A percentile compares a stretch with the other conserved stretches of the same genome.
Conservation (phyloP, 805 yeast genomes). For the Cyberlindnera maritima region DNA sequence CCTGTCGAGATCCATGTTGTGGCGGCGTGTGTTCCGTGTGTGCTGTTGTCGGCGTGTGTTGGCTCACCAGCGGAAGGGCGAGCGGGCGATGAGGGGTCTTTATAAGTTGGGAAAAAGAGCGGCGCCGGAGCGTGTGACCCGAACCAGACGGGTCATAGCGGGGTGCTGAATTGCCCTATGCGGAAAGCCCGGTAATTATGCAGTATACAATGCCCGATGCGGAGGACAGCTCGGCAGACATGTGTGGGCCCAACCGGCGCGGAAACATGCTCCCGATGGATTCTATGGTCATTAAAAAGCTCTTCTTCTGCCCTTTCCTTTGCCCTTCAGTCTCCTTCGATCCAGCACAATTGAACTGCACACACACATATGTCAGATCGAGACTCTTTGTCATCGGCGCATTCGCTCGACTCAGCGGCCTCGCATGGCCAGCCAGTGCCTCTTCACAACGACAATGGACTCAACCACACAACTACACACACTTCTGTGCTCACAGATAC, state of each 20-base stretch:
- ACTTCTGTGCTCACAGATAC: slow-evolving; percentile 3
- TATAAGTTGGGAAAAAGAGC: neutral
- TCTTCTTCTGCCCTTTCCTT: too few species aligned
- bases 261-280: neutral
- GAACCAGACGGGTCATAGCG: slow-evolving; percentile 1
- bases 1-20: slow-evolving; percentile 6
- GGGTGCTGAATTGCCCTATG: slow-evolving; percentile 1
- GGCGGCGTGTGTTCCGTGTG: neutral
- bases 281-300: too few species aligned
- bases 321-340: too few species aligned
- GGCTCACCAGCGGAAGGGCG: too few species aligned
- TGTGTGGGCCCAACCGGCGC: too few species aligned
- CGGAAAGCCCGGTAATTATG: neutral
- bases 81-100: too few species aligned
- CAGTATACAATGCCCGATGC: neutral
- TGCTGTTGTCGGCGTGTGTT: neutral
- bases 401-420: slow-evolving; percentile 1
- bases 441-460: neutral
- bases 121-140: neutral
- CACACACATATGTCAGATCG: neutral
- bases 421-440: neutral
- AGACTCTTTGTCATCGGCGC: neutral
- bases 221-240: too few species aligned
- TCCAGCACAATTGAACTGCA: too few species aligned
- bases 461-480: neutral